phyloP scores from a whole-genome alignment of 2,329 filamentous ascomycete genomes.

The Claviceps citrina region DNA sequence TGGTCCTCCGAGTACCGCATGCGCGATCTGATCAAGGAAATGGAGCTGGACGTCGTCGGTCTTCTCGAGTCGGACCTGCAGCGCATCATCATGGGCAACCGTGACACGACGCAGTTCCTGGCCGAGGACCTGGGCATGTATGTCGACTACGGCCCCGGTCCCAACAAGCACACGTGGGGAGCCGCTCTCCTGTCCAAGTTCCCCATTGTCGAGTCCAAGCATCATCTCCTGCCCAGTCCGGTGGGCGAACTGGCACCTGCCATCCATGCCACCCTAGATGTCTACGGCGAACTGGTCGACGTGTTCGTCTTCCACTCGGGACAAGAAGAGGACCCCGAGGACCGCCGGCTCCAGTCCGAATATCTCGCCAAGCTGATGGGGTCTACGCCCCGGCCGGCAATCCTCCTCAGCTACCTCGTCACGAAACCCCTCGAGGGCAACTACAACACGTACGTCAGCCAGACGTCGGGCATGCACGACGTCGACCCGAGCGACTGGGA shows the following conservation, averaged over 20 bases:
- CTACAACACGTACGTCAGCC: constrained; percentile 88
- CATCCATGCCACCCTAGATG: constrained; percentile 89
- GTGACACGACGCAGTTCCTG: constrained; percentile 86
- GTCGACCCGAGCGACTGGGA: constrained; percentile 91
- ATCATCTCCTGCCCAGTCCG: constrained; percentile 84
- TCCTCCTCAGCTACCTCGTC: constrained; percentile 84
- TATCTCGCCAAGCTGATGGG: constrained; percentile 86
- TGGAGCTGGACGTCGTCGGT: constrained; percentile 97
- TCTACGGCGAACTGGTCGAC: constrained; percentile 79
- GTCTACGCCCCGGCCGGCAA: constrained; percentile 58
- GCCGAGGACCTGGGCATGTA: constrained; percentile 98
- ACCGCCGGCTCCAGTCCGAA: constrained; percentile 69
- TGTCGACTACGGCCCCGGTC: constrained; percentile 89
- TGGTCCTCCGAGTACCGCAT: constrained; percentile 93
- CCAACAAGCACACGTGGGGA: constrained; percentile 98
- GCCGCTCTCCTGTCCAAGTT: constrained; percentile 88
- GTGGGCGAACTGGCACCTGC: constrained; percentile 90
- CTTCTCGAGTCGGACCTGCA: constrained; percentile 85
- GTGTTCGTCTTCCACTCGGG: constrained; percentile 98
- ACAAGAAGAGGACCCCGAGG: constrained; percentile 90
- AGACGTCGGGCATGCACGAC: constrained; percentile 80
- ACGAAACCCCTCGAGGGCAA: constrained; percentile 83
- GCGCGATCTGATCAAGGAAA: constrained; percentile 75
- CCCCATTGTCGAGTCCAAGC: constrained; percentile 90
- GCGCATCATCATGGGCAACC: constrained; percentile 98